Evolutionary conservation across 257 asterid genomes (phyloP).

Genomic region (Coffea eugenioides): DNA sequence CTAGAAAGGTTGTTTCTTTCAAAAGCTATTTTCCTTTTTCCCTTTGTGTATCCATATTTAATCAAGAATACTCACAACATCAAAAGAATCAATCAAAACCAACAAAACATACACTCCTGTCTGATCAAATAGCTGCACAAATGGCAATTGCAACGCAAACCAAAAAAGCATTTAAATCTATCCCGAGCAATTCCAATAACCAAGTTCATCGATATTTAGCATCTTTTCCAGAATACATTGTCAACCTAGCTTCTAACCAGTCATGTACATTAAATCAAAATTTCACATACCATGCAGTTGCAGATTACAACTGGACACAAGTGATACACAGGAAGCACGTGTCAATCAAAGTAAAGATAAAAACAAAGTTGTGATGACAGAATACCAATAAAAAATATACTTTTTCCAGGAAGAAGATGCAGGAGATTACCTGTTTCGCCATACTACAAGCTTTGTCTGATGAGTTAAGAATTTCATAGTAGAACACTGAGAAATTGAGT

Average conservation of each 20-base stretch:
- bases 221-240: not conserved
- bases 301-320: not conserved
- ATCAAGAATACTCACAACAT: not conserved
- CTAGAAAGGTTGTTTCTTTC: not conserved
- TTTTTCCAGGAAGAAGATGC: not conserved
- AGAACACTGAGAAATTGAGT: conserved; percentile 48
- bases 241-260: not conserved
- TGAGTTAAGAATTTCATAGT: conserved; percentile 52
- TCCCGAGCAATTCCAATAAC: too few species aligned
- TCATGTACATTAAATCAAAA: not conserved
- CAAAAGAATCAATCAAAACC: not conserved
- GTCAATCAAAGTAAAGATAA: not conserved
- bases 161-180: not conserved
- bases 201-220: not conserved
- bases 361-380: not conserved
- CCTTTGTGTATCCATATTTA: not conserved
- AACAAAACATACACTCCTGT: not conserved
- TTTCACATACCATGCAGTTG: not conserved
- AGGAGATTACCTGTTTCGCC: conserved; percentile 45
- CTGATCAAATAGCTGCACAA: not conserved
- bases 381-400: not conserved
- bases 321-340: not conserved
- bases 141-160: not conserved
- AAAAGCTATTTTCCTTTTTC: not conserved
- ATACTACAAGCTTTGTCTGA: conserved; percentile 46